Percentiles rank a stretch among this genome's conserved stretches.
phyloP scores from a whole-genome alignment of 352 stramenopile species.

The Pythium brassicae region DNA sequence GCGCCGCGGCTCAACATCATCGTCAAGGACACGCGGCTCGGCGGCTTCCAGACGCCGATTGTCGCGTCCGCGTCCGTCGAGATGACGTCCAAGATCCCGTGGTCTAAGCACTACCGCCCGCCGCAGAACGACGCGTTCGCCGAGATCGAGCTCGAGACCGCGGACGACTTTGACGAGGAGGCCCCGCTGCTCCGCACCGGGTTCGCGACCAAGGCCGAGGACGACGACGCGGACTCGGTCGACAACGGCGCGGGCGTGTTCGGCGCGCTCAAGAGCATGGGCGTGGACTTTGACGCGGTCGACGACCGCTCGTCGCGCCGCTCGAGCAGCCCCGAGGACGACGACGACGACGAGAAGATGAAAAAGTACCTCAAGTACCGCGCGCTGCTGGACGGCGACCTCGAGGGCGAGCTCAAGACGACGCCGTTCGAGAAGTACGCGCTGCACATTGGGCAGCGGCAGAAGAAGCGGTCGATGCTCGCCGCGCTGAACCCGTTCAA shows the following conservation, averaged over 20 bases:
- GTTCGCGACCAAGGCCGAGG: conserved; percentile 7
- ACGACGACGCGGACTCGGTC: conserved; percentile 30
- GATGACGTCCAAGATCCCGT: conserved; percentile 82
- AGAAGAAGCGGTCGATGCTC: conserved; percentile 63
- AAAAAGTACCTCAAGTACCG: conserved; percentile 81
- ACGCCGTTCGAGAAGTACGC: conserved; percentile 89
- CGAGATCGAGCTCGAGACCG: conserved; percentile 64
- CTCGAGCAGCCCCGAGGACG: conserved; percentile 39
- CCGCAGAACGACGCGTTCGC: conserved; percentile 64
- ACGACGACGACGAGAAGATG: conserved; percentile 60
- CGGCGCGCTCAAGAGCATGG: conserved; percentile 81
- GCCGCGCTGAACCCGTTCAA: conserved; percentile 65
- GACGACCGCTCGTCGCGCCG: conserved; percentile 47
- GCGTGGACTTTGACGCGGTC: conserved; percentile 70
- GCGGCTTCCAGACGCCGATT: conserved; percentile 82
- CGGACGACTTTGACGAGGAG: conserved; percentile 51
- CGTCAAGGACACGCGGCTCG: conserved; percentile 85
- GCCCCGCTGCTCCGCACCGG: conserved; percentile 36
- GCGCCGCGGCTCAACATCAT: conserved; percentile 87
- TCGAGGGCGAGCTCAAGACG: conserved; percentile 75
- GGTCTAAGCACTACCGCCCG: conserved; percentile 69
- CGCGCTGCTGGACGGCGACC: conserved; percentile 53
- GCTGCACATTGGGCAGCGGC: conserved; percentile 76
- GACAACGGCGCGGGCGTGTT: conserved; percentile 85
- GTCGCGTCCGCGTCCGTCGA: conserved; percentile 82